Percentiles rank a stretch among this genome's conserved stretches.
Evolutionary conservation across 306 rosid species (phyloP).

Genomic region (Delonix regia): DNA sequence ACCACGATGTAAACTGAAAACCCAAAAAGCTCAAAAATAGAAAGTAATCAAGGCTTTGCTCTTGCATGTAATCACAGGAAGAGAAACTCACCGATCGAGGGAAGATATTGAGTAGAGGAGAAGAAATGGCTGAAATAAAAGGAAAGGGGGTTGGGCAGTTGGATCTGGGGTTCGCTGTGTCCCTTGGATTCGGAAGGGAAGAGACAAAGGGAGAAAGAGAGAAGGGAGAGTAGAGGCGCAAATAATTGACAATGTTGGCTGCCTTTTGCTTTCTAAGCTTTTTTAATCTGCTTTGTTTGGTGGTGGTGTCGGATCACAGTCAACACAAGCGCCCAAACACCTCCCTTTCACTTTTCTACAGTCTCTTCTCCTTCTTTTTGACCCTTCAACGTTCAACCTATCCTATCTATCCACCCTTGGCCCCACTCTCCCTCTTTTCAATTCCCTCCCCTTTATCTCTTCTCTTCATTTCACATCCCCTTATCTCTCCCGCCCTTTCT

Average conservation of each 20-base stretch:
- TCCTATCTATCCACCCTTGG: neutral
- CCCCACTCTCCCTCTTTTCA: neutral
- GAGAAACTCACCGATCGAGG: slow-evolving; percentile 31
- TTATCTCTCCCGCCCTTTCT: neutral
- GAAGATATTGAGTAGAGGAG: neutral
- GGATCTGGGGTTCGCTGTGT: slow-evolving; percentile 4
- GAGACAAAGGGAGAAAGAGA: neutral
- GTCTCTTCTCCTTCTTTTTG: slow-evolving; percentile 60
- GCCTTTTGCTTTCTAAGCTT: neutral
- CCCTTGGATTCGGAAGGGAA: slow-evolving; percentile 15
- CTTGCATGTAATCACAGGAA: neutral
- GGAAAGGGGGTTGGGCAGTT: neutral
- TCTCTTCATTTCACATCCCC: neutral
- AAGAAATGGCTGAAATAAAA: neutral
- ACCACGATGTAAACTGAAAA: neutral
- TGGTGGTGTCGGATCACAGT: slow-evolving; percentile 37
- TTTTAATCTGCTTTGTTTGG: slow-evolving; percentile 31
- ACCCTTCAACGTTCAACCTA: slow-evolving; percentile 60
- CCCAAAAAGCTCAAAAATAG: neutral
- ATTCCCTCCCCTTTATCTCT: neutral
- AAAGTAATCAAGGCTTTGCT: neutral
- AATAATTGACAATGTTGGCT: slow-evolving; percentile 30
- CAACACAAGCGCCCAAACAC: slow-evolving; percentile 53
- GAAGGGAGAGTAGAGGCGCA: neutral
- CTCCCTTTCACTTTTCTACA: slow-evolving; percentile 38